Conservation (phyloP, 1,284 basidiomycete species). For the Wolfiporia cocos region DNA sequence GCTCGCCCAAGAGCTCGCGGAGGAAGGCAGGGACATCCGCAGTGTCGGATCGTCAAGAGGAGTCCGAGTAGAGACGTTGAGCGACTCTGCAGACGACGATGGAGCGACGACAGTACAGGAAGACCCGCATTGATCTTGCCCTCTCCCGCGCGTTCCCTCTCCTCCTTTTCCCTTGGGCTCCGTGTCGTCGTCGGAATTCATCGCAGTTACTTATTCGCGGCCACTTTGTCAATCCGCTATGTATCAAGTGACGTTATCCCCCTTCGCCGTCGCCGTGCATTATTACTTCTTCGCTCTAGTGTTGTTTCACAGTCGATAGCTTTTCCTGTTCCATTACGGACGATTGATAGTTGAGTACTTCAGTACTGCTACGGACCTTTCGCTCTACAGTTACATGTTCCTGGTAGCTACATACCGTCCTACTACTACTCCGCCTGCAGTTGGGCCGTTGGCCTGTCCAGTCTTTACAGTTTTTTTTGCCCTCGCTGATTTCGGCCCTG, state of each 20-base stretch:
- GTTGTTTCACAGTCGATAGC: constrained; percentile 8
- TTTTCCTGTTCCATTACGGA: constrained; percentile 8
- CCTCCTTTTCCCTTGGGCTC: constrained; percentile 2
- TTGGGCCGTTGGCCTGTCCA: constrained; percentile 9
- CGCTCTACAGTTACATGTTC: constrained; percentile 13
- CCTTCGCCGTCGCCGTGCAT: constrained; percentile 5
- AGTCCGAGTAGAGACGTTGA: constrained; percentile 66
- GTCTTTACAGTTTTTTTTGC: constrained; percentile 7
- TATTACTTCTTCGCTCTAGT: constrained; percentile 5
- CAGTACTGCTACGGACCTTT: constrained; percentile 10
- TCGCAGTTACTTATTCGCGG: constrained; percentile 9
- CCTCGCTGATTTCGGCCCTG: constrained; percentile 1
- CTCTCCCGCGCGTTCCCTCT: constrained; percentile 11
- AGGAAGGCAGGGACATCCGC: constrained; percentile 76
- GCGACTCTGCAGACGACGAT: constrained; percentile 42
- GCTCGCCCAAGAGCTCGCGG: constrained; percentile 66
- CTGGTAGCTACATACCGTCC: too few relatives aligned
- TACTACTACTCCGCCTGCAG: constrained; percentile 1
- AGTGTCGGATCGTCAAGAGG: constrained; percentile 74
- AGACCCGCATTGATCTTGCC: constrained; percentile 26
- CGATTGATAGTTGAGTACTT: constrained; percentile 6
- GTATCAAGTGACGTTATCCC: constrained; percentile 9
- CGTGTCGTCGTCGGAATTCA: constrained; percentile 6
- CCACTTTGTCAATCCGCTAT: constrained; percentile 2
- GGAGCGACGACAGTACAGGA: constrained; percentile 43